Conservation (phyloP, 257 asterid genomes). For the Primulina huaijiensis region DNA sequence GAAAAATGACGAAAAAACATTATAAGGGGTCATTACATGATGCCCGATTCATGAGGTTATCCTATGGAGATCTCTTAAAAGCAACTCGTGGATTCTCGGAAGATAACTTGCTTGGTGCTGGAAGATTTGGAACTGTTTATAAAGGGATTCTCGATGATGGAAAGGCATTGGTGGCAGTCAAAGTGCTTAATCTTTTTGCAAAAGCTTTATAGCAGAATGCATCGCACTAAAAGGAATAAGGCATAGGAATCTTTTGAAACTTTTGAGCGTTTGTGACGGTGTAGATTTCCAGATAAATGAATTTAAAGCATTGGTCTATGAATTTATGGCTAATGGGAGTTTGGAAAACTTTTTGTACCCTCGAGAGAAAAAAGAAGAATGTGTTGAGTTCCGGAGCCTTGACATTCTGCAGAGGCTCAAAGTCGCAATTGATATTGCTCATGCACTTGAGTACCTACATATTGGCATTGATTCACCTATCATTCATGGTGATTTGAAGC, state of each 20-base stretch:
- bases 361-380: background rate
- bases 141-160: slow-evolving; percentile 21
- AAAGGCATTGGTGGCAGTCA: background rate
- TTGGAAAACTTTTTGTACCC: slow-evolving; percentile 23
- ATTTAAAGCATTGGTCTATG: slow-evolving; percentile 28
- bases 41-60: background rate
- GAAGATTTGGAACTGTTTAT: slow-evolving; percentile 23
- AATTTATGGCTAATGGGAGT: slow-evolving; percentile 23
- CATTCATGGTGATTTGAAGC: slow-evolving; percentile 12
- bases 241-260: slow-evolving; percentile 20
- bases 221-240: slow-evolving; percentile 8
- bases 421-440: slow-evolving; percentile 24
- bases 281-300: slow-evolving; percentile 15
- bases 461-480: slow-evolving; percentile 1
- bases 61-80: slow-evolving; percentile 15
- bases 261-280: slow-evolving; percentile 23
- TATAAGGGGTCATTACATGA: background rate
- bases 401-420: background rate
- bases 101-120: slow-evolving; percentile 25
- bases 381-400: background rate
- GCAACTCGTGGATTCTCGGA: slow-evolving; percentile 23
- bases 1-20: background rate
- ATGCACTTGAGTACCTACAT: slow-evolving; percentile 26
- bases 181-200: slow-evolving; percentile 19
- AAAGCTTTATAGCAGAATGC: slow-evolving; percentile 26